Percentiles rank a stretch among this genome's conserved stretches.
Evolutionary conservation across 352 stramenopile species (phyloP).

Genomic region (Saprolegnia parasitica): DNA sequence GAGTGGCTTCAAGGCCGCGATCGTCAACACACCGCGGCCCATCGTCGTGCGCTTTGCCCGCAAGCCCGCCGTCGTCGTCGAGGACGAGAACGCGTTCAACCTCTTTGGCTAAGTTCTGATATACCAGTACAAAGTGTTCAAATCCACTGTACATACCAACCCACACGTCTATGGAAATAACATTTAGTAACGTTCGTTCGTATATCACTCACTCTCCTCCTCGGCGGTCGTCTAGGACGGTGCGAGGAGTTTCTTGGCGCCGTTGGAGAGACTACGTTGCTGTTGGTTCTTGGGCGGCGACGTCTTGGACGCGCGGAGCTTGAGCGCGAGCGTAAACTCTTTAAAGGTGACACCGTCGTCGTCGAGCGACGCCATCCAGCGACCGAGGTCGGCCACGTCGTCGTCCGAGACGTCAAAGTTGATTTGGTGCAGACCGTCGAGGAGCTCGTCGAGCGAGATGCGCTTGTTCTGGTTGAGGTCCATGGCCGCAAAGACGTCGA

Average conservation of each 20-base stretch:
- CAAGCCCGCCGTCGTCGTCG: slow-evolving; percentile 11
- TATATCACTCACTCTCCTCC: too few species aligned
- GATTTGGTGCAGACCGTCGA: slow-evolving; percentile 44
- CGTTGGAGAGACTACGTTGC: not conserved
- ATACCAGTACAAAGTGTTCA: too few species aligned
- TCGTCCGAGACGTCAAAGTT: slow-evolving; percentile 38
- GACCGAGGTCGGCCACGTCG: slow-evolving; percentile 29
- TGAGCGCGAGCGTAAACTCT: slow-evolving; percentile 50
- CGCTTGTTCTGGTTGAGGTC: slow-evolving; percentile 40
- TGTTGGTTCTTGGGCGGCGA: slow-evolving; percentile 30
- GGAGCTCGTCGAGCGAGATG: slow-evolving; percentile 44
- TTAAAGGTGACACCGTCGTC: slow-evolving; percentile 50
- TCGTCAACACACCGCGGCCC: slow-evolving; percentile 49
- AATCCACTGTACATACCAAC: not conserved
- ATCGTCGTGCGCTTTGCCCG: slow-evolving; percentile 58
- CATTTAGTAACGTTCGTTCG: too few species aligned
- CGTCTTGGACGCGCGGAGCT: slow-evolving; percentile 49
- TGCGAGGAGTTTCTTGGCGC: slow-evolving; percentile 6
- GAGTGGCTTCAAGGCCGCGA: slow-evolving; percentile 66
- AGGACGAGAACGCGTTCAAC: slow-evolving; percentile 45
- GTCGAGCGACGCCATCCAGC: slow-evolving; percentile 45
- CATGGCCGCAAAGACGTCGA: slow-evolving; percentile 45
- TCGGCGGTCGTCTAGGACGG: not conserved
- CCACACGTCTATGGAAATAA: not conserved
- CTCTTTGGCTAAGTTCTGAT: slow-evolving; percentile 56